Evolutionary conservation across 768 basidiomycete genomes (phyloP), one percentile per base, ranked within the genome.

Genomic region (Suillus tomentosus): DNA sequence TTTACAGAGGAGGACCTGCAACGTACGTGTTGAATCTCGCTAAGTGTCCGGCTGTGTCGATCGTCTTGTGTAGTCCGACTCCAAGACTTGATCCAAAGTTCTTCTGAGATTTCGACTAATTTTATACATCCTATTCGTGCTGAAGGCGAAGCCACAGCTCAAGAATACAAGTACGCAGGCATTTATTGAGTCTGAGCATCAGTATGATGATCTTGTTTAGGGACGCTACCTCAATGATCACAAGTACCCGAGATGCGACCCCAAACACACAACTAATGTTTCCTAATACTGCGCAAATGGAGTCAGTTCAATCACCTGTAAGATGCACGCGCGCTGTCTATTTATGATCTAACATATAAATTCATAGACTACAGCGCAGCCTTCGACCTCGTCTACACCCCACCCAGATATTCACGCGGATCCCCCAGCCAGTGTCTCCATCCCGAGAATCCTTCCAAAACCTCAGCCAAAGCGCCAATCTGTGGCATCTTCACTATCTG

Each of bases 381-480:
- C 6, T 58, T 42, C 17, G 6, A 27, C 40, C 15, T 17, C 39
- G 22, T 17, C 36, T 37, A 15, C 14, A 39, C 55, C 36, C 34
- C 15, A 37, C 24, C 27, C 57, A 19, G 24, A 58, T 58, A 15
- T 58, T 36, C 43, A 36, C n/a, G 7, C 22, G 8, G 55, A 65
- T 4, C 61, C 64, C 17, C 48, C 61, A 6, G 43, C 24, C 17
- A 61, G 34, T 61, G 31, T 31, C n/a, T 36, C 66, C 10, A 17
- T 62, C 7, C 40, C 61, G 39, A 60, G 17, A 34, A 22, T 9
- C 27, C 14, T 60, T 8, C 36, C 58, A 15, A 75, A 67, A 24
- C 76, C 70, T 45, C 71, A 76, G 3, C 74, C 76, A 14, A 76
- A 68, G 53, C 74, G 74, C 31, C 37, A 43, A 37, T 66, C 67